These are phyloP conservation scores for Penicillium herquei DNA, from an alignment of 495 filamentous ascomycete genomes.

Conservation along the genomic window DNA sequence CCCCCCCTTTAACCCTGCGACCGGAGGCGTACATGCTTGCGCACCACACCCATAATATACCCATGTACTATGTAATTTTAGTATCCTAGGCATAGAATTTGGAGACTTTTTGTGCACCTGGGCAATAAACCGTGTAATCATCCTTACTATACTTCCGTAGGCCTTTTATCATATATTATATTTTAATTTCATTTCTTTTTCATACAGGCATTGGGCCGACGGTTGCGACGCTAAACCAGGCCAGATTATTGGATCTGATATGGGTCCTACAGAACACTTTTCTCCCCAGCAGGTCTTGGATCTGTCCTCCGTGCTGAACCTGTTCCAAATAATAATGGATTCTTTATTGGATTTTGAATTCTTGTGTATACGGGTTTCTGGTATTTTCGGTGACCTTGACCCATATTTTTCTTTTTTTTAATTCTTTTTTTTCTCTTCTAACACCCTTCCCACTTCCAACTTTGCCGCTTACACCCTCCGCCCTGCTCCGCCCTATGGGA, in stretches of 20 bases:
- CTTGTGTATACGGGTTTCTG: too few relatives aligned
- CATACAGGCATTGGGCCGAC: conserved; percentile 18
- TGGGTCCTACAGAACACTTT: conserved; percentile 30
- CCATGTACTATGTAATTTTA: too few relatives aligned
- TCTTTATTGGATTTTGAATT: not conserved
- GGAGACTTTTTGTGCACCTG: not conserved
- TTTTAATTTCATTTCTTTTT: not conserved
- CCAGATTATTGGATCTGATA: conserved; percentile 44
- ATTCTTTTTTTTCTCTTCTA: conserved; percentile 1
- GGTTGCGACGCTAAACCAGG: conserved; percentile 37
- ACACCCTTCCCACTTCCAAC: conserved; percentile 9
- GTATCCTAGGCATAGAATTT: too few relatives aligned
- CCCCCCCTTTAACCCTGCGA: conserved; percentile 22
- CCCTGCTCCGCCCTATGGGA: conserved; percentile 18
- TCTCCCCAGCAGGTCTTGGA: conserved; percentile 21
- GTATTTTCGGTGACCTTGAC: too few relatives aligned
- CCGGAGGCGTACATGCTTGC: conserved; percentile 29
- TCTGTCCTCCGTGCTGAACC: conserved; percentile 21
- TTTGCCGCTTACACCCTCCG: conserved; percentile 21
- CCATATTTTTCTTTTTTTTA: conserved; percentile 5
- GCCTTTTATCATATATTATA: too few relatives aligned
- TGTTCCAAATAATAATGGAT: conserved; percentile 10
- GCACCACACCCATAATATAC: conserved; percentile 5
- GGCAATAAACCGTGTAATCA: conserved; percentile 12
- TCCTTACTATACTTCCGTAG: not conserved